Evolutionary conservation across 306 rosid species (phyloP).

Genomic region (Dryas alaskensis): DNA sequence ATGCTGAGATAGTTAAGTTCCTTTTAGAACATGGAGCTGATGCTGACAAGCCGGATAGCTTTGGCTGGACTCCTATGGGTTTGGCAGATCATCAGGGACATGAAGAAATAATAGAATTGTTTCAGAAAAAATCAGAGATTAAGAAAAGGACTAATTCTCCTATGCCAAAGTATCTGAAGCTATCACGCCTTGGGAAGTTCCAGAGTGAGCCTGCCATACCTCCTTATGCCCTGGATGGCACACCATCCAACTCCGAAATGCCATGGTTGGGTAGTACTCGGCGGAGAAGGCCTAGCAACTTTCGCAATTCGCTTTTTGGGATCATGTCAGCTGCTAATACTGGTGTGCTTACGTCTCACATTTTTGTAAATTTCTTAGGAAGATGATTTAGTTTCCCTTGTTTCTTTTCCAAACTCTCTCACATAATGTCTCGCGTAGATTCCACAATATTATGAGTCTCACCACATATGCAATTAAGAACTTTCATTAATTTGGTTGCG

Average conservation of each 20-base stretch:
- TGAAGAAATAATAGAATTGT: constrained; percentile 43
- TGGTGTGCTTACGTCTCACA: constrained; percentile 32
- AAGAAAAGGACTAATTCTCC: constrained; percentile 12
- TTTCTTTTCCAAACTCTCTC: neutral
- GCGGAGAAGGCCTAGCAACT: constrained; percentile 37
- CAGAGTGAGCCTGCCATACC: constrained; percentile 38
- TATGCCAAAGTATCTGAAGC: neutral
- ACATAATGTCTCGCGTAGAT: neutral
- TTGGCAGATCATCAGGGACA: constrained; percentile 59
- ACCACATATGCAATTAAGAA: neutral
- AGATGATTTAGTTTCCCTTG: neutral
- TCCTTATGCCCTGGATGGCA: constrained; percentile 21
- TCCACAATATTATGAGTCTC: neutral
- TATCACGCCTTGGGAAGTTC: constrained; percentile 24
- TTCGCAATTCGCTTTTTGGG: constrained; percentile 60
- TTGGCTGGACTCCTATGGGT: constrained; percentile 58
- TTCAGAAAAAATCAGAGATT: constrained; percentile 17
- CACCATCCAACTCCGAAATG: neutral
- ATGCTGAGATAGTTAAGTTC: constrained; percentile 42
- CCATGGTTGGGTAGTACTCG: constrained; percentile 12
- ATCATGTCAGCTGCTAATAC: constrained; percentile 44
- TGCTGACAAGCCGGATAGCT: constrained; percentile 36
- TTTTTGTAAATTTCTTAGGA: neutral
- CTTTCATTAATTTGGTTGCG: neutral
- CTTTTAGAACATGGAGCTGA: constrained; percentile 55